Evolutionary conservation across 148 eudicot genomes (phyloP).

Genomic region (Cornus kousa): DNA sequence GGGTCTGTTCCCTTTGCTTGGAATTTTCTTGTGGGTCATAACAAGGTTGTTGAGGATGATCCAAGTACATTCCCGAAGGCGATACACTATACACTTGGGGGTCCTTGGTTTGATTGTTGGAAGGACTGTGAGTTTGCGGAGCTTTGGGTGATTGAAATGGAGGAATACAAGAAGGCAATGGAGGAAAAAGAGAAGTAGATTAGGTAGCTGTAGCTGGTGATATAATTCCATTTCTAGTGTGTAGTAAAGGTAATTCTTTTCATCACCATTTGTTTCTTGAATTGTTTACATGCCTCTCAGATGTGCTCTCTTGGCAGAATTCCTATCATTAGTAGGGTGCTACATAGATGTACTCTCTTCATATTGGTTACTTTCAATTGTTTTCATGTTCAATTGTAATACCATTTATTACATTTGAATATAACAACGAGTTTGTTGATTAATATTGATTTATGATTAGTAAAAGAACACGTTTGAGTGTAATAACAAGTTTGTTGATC

Average conservation of each 20-base stretch:
- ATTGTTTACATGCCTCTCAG: background rate
- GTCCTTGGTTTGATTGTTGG: constrained; percentile 96
- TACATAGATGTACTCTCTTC: background rate
- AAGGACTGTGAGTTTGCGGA: constrained; percentile 87
- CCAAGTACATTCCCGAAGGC: constrained; percentile 63
- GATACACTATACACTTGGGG: constrained; percentile 89
- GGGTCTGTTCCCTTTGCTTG: constrained; percentile 84
- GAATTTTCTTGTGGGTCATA: constrained; percentile 97
- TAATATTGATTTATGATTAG: background rate
- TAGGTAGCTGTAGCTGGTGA: constrained; percentile 5
- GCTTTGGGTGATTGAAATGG: constrained; percentile 63
- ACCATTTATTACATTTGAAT: background rate
- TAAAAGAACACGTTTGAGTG: too few relatives aligned
- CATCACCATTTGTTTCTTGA: background rate
- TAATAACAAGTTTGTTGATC: too few relatives aligned
- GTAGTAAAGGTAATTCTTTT: constrained; percentile 9
- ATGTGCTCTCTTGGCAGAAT: background rate
- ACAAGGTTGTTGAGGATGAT: constrained; percentile 65
- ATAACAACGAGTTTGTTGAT: too few relatives aligned
- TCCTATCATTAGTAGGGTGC: background rate
- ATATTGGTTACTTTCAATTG: background rate
- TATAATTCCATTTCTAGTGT: background rate
- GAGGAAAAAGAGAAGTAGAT: constrained; percentile 16
- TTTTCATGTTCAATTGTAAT: constrained; percentile 10
- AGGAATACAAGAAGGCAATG: constrained; percentile 40